Conservation (phyloP, 257 asterid genomes). For the Plantago ovata region DNA sequence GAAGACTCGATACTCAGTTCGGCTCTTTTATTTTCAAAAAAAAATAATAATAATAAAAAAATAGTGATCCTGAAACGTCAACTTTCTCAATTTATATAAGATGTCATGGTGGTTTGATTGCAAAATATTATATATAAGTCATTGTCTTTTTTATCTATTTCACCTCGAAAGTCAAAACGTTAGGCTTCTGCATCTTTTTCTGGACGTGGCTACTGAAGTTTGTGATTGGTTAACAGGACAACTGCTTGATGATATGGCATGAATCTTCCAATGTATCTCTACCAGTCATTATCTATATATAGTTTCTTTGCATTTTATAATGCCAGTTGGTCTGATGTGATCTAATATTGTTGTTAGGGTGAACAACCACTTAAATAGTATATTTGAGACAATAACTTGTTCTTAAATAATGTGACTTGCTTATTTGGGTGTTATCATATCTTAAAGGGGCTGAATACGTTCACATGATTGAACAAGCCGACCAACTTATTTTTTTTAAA, state of each 20-base stretch:
- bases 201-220: constrained; percentile 12
- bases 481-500: constrained; percentile 19
- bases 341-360: constrained; percentile 3
- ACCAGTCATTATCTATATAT: constrained; percentile 17
- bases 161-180: constrained; percentile 23
- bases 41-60: no score
- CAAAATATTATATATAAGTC: constrained; percentile 15
- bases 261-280: constrained; percentile 3
- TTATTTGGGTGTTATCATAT: constrained; percentile 19
- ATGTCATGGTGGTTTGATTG: constrained; percentile 15
- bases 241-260: constrained; percentile 21
- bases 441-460: constrained; percentile 17
- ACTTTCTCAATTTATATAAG: constrained; percentile 1
- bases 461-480: constrained; percentile 31
- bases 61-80: constrained; percentile 18
- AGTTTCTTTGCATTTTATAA: constrained; percentile 7
- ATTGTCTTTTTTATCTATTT: constrained; percentile 17
- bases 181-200: constrained; percentile 14
- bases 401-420: constrained; percentile 12
- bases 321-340: constrained; percentile 8
- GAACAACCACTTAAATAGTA: constrained; percentile 4
- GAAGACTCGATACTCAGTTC: not conserved
- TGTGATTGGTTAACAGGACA: constrained; percentile 21
- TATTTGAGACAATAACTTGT: constrained; percentile 4
- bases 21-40: constrained; percentile 1